A percentile compares a stretch with the other conserved stretches of the same genome.
phyloP scores from a whole-genome alignment of 768 basidiomycete genomes.

The Lyophyllum shimeji region DNA sequence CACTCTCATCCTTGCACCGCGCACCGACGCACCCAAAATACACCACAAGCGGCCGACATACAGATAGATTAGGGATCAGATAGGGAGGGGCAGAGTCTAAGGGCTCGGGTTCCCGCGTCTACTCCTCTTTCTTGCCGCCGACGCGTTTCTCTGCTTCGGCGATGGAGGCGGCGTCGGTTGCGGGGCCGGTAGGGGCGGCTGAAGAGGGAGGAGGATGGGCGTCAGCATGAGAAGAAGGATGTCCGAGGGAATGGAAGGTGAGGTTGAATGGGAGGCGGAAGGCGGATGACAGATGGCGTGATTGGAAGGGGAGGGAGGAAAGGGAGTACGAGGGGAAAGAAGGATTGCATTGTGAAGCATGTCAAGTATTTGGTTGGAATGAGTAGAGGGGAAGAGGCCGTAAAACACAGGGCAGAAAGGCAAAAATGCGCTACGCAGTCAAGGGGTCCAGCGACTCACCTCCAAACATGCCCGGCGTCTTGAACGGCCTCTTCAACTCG shows the following conservation, averaged over 20 bases:
- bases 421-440: no score
- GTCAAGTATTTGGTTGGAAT: no score
- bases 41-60: no score
- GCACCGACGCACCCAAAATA: no score
- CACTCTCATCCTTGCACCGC: no score
- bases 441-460: constrained; percentile 34
- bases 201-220: not conserved
- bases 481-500: constrained; percentile 90
- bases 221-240: not conserved
- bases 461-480: constrained; percentile 71
- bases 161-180: constrained; percentile 84
- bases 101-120: not conserved
- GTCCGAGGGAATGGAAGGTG: not conserved
- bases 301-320: no score
- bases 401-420: not conserved
- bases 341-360: no score
- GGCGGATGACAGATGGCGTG: no score
- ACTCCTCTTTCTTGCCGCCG: constrained; percentile 80
- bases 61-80: no score
- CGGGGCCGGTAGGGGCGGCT: constrained; percentile 60
- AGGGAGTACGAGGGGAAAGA: no score
- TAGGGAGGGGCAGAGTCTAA: no score
- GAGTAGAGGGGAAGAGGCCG: not conserved
- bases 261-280: not conserved
- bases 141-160: constrained; percentile 87